A percentile compares a stretch with the other conserved stretches of the same genome.
phyloP scores from a whole-genome alignment of 2,329 filamentous ascomycete genomes.

The Verruconis gallopava region DNA sequence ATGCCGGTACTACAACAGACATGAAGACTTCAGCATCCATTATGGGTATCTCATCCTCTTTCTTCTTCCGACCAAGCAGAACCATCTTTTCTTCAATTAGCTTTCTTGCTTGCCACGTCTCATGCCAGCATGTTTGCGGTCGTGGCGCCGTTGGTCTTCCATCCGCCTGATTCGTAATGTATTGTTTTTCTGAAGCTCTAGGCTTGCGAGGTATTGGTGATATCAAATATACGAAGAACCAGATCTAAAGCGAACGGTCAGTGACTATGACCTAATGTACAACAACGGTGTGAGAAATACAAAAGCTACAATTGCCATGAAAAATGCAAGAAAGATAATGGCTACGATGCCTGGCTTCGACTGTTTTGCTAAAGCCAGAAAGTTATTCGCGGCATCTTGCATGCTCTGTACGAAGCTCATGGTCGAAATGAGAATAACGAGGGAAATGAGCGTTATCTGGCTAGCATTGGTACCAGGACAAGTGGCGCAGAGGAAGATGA shows the following conservation, averaged over 20 bases:
- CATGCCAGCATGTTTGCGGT: conserved; percentile 74
- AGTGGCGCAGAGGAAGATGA: too few relatives aligned
- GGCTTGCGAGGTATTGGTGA: conserved; percentile 51
- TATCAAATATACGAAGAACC: neutral
- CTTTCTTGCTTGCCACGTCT: conserved; percentile 54
- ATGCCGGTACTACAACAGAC: conserved; percentile 86
- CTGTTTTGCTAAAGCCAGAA: neutral
- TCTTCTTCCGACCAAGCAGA: conserved; percentile 12
- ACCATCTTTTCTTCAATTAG: conserved; percentile 22
- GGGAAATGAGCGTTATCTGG: too few relatives aligned
- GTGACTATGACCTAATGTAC: too few relatives aligned
- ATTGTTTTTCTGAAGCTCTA: conserved; percentile 69
- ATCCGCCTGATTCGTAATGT: conserved; percentile 58
- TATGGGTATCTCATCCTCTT: conserved; percentile 42
- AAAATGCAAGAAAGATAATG: neutral
- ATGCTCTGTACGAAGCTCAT: conserved; percentile 1
- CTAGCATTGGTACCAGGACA: too few relatives aligned
- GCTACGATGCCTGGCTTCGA: neutral
- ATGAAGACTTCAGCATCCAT: conserved; percentile 71
- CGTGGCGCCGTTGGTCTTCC: conserved; percentile 43
- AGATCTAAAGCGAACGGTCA: conserved; percentile 2
- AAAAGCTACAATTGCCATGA: too few relatives aligned
- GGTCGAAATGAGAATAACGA: too few relatives aligned
- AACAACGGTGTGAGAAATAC: too few relatives aligned
- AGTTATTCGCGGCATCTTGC: neutral